These are phyloP conservation scores for Xylaria multiplex DNA, from an alignment of 2,329 filamentous ascomycete species.

Conservation along the genomic window DNA sequence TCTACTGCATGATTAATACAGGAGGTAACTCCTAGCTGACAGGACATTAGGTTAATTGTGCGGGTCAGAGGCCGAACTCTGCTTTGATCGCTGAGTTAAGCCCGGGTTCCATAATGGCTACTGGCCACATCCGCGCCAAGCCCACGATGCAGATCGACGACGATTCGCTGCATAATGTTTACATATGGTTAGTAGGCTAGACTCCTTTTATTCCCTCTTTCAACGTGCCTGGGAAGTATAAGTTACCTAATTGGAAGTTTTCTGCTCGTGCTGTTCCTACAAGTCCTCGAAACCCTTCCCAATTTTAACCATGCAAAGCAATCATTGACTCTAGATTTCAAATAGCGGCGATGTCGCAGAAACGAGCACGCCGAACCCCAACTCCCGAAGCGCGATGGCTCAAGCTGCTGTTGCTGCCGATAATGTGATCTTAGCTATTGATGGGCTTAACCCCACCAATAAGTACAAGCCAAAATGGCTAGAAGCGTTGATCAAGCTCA, in stretches of 20 bases:
- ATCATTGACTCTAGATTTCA: too few species aligned
- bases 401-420: slow-evolving; percentile 64
- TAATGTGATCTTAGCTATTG: slow-evolving; percentile 63
- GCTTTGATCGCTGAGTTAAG: slow-evolving; percentile 57
- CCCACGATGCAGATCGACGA: slow-evolving; percentile 67
- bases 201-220: too few species aligned
- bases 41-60: slow-evolving; percentile 63
- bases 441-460: slow-evolving; percentile 52
- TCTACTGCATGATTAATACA: background rate
- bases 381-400: slow-evolving; percentile 63
- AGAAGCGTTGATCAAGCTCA: slow-evolving; percentile 64
- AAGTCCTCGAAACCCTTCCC: too few species aligned
- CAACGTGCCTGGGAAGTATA: too few species aligned
- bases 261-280: too few species aligned
- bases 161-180: slow-evolving; percentile 61
- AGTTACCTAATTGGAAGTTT: too few species aligned
- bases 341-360: slow-evolving; percentile 68
- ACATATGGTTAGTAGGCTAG: slow-evolving; percentile 54
- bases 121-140: slow-evolving; percentile 63
- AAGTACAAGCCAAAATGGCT: slow-evolving; percentile 57
- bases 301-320: too few species aligned
- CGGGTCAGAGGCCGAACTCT: slow-evolving; percentile 68
- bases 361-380: slow-evolving; percentile 59
- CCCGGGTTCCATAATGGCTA: slow-evolving; percentile 56
- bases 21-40: slow-evolving; percentile 1